Base-by-base conservation (phyloP, 192 early-diverging fungal genomes). In the Phlyctochytrium arcticum region DNA sequence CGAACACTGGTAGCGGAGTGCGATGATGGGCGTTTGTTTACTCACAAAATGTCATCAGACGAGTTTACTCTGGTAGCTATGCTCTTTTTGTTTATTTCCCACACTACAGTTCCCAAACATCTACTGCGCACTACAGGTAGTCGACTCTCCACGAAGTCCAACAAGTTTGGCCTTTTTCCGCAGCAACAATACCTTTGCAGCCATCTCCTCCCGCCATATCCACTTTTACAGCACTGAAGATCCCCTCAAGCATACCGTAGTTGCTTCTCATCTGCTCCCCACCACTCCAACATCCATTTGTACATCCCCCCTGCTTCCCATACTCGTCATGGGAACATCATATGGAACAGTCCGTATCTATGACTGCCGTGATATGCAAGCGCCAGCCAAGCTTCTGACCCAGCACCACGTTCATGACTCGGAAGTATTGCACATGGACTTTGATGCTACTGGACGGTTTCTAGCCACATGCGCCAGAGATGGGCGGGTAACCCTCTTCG, bases 361-460 rank as follows among this genome's bases (percentile, higher is more conserved):
- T 12, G 35, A 54, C 21, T 47, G 23, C 30, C 57, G 31, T 5
- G 32, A 23, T 8, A 46, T 15, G 5, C 17, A 47, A 9, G 36
- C 35, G 54, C 32, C 32, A 39, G 29, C 12, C 2, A 54, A 24
- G 31, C 42, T 60, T 5, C 29, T 68, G 19, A n/a, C 33, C 34
- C 33, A 24, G 8, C 12, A 47, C 19, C n/a, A 35, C 24, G 49
- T 68, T 36, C 35, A n/a, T 24, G 9, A 23, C 31, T 33, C 5
- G n/a, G 9, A 21, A 6, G 48, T 49, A 2, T n/a, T 48, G 33
- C 42, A 79, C 70, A 42, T 83, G 3, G 12, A 55, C 7, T 73
- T 80, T 34, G 81, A 83, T 53, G 69, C 73, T 2, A 69, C 68
- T 4, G 77, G 77, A 7, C 54, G 67, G 31, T 79, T 60, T 36